Conservation (phyloP, 2,329 filamentous ascomycete species). For the Alternaria burnsii region DNA sequence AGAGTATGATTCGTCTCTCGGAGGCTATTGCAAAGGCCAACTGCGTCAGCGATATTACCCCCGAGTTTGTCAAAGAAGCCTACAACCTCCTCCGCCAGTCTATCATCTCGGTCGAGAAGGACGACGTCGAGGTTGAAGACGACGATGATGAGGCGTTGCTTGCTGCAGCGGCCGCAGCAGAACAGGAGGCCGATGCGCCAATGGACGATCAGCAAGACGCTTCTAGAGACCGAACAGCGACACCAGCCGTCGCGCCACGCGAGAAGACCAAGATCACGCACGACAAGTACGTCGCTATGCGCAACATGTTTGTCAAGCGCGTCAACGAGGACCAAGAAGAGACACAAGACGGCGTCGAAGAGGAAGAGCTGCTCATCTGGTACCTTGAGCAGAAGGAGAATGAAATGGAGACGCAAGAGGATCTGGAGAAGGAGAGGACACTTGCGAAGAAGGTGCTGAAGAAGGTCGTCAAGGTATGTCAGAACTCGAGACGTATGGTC, state of each 20-base stretch:
- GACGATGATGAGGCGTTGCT: constrained; percentile 70
- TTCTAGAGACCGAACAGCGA: constrained; percentile 43
- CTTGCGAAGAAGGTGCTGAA: constrained; percentile 87
- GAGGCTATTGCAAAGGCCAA: constrained; percentile 99
- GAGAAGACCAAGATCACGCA: constrained; percentile 90
- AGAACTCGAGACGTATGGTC: background rate
- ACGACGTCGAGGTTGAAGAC: constrained; percentile 93
- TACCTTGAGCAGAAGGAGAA: constrained; percentile 92
- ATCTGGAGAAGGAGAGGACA: constrained; percentile 76
- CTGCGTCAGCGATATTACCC: constrained; percentile 88
- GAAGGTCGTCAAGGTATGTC: constrained; percentile 89
- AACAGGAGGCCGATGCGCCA: constrained; percentile 52
- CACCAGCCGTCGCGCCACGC: constrained; percentile 50
- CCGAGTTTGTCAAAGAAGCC: constrained; percentile 88
- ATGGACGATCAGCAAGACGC: constrained; percentile 50
- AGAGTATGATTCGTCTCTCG: constrained; percentile 92
- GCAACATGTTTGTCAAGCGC: constrained; percentile 83
- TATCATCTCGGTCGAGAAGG: constrained; percentile 97
- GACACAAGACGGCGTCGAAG: constrained; percentile 82
- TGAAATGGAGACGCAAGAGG: constrained; percentile 81
- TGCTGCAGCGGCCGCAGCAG: constrained; percentile 60
- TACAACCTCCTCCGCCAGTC: constrained; percentile 90
- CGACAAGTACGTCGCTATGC: constrained; percentile 91
- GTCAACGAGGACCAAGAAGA: constrained; percentile 82
- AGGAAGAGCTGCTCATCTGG: constrained; percentile 83